These are phyloP conservation scores for Pyrenula aspistea DNA, from an alignment of 495 filamentous ascomycete species.

Conservation along the genomic window DNA sequence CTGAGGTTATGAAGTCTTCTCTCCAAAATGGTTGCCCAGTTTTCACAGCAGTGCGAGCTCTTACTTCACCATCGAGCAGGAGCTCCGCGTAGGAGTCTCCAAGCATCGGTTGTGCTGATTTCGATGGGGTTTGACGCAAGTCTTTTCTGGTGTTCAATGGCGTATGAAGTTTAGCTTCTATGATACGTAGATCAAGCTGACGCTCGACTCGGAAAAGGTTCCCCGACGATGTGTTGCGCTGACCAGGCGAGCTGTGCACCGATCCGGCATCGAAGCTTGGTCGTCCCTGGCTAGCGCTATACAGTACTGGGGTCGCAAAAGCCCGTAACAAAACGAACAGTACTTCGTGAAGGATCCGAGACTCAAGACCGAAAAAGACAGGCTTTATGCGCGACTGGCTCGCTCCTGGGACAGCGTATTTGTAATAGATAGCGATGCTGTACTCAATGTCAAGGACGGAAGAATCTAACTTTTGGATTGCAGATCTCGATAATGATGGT, in stretches of 20 bases:
- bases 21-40: conserved; percentile 87
- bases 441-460: conserved; percentile 93
- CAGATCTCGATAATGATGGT: conserved; percentile 77
- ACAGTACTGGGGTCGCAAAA: conserved; percentile 89
- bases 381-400: conserved; percentile 15
- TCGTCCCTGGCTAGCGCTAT: conserved; percentile 40
- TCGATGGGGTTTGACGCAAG: conserved; percentile 12
- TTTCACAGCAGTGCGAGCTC: conserved; percentile 76
- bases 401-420: conserved; percentile 50
- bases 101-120: conserved; percentile 13
- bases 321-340: conserved; percentile 92
- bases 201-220: conserved; percentile 61
- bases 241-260: conserved; percentile 8
- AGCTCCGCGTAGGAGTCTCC: conserved; percentile 76
- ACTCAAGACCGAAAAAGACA: conserved; percentile 76
- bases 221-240: conserved; percentile 12
- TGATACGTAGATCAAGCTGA: conserved; percentile 42
- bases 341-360: conserved; percentile 80
- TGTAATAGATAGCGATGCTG: conserved; percentile 83
- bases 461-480: conserved; percentile 76
- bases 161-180: conserved; percentile 46
- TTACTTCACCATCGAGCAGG: conserved; percentile 79
- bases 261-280: conserved; percentile 7
- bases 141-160: conserved; percentile 23
- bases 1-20: conserved; percentile 78